phyloP scores from a whole-genome alignment of 805 yeast genomes.

The Candida fluviatilis region DNA sequence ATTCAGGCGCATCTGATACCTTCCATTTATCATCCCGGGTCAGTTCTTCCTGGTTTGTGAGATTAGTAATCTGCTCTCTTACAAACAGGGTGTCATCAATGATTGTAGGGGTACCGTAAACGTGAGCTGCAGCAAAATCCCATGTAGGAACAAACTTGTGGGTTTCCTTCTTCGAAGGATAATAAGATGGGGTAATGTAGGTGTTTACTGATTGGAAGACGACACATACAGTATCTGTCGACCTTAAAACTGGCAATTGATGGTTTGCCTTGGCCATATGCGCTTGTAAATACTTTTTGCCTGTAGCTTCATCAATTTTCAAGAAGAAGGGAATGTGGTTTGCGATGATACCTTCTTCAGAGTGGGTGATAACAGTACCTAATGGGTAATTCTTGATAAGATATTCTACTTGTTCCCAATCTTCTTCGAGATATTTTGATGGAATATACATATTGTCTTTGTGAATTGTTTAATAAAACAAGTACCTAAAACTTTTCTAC shows the following conservation, averaged over 20 bases:
- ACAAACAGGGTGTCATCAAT: conserved; percentile 45
- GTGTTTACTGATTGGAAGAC: conserved; percentile 50
- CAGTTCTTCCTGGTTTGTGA: conserved; percentile 47
- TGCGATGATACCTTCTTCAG: conserved; percentile 41
- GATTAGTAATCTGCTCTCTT: conserved; percentile 35
- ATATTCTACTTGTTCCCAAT: conserved; percentile 34
- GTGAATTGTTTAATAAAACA: too few relatives aligned
- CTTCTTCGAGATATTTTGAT: conserved; percentile 22
- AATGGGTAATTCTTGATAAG: conserved; percentile 48
- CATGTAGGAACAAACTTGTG: conserved; percentile 69
- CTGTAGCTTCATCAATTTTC: conserved; percentile 29
- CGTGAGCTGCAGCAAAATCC: conserved; percentile 58
- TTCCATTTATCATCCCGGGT: conserved; percentile 46
- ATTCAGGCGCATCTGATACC: conserved; percentile 53
- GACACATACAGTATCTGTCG: conserved; percentile 40
- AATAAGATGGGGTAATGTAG: conserved; percentile 58
- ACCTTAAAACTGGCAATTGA: conserved; percentile 41
- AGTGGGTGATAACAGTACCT: conserved; percentile 43
- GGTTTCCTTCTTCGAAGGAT: conserved; percentile 50
- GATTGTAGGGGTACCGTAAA: conserved; percentile 46
- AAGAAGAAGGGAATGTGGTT: conserved; percentile 56
- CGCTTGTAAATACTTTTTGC: conserved; percentile 42
- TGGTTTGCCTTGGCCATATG: conserved; percentile 53
- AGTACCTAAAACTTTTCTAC: too few relatives aligned
- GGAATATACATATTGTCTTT: conserved; percentile 37